Evolutionary conservation across 768 basidiomycete genomes (phyloP).

Genomic region (Polyporus arcularius): DNA sequence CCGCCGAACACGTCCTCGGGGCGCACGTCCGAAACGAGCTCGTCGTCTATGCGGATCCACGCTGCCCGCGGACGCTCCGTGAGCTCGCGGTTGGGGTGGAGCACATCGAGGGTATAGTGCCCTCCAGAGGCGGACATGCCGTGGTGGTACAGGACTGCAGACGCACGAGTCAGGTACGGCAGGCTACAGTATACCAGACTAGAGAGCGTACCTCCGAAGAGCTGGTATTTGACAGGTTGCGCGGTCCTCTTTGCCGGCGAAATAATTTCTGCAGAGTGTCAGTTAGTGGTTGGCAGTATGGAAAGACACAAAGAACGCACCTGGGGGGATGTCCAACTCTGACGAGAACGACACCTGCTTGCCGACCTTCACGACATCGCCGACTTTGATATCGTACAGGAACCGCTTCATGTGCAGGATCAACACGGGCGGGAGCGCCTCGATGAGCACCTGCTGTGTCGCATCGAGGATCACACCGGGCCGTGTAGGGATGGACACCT

Average conservation of each 20-base stretch:
- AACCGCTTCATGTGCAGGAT: conserved; percentile 92
- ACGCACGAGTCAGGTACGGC: not conserved
- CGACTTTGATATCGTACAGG: conserved; percentile 73
- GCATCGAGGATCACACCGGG: conserved; percentile 70
- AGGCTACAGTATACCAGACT: not conserved
- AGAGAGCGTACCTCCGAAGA: conserved; percentile 71
- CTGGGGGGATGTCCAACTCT: conserved; percentile 73
- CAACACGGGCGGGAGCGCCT: conserved; percentile 79
- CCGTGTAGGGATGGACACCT: conserved; percentile 60
- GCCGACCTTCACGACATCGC: conserved; percentile 82
- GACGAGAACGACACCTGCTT: conserved; percentile 80
- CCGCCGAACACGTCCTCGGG: conserved; percentile 71
- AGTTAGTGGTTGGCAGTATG: not conserved
- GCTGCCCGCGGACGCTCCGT: conserved; percentile 51
- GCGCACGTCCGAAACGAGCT: conserved; percentile 74
- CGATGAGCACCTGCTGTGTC: conserved; percentile 71
- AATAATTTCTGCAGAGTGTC: conserved; percentile 53
- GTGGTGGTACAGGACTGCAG: conserved; percentile 87
- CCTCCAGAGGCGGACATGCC: conserved; percentile 89
- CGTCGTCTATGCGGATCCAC: conserved; percentile 96
- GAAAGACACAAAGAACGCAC: conserved; percentile 36
- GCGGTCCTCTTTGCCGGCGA: conserved; percentile 49
- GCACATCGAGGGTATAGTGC: conserved; percentile 91
- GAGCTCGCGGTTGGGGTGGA: conserved; percentile 68
- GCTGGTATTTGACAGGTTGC: conserved; percentile 62